Evolutionary conservation across 1,284 basidiomycete genomes (phyloP).

Genomic region (Cutaneotrichosporon arboriforme): DNA sequence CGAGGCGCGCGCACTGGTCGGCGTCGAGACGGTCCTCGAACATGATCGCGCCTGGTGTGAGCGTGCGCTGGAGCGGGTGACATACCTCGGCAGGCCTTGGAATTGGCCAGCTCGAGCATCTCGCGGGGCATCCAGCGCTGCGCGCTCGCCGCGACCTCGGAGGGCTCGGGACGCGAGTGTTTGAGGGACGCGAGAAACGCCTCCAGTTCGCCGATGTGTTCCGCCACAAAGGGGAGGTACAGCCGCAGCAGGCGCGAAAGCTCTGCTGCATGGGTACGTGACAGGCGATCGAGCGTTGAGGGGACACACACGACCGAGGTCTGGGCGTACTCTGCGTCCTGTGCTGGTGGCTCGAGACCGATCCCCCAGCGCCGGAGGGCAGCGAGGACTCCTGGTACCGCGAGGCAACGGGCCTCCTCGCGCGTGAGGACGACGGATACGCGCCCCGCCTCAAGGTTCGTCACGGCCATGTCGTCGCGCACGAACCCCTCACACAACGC

Average conservation of each 20-base stretch:
- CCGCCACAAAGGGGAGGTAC: conserved; percentile 27
- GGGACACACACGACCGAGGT: conserved; percentile 43
- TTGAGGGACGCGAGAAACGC: conserved; percentile 24
- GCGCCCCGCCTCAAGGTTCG: conserved; percentile 30
- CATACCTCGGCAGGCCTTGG: conserved; percentile 83
- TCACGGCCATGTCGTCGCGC: conserved; percentile 46
- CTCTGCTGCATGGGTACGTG: conserved; percentile 25
- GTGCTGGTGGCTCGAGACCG: conserved; percentile 46
- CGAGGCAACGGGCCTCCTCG: conserved; percentile 57
- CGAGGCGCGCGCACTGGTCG: conserved; percentile 65
- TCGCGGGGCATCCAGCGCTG: conserved; percentile 71
- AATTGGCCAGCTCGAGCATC: conserved; percentile 77
- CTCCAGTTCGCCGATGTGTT: conserved; percentile 28
- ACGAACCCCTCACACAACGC: conserved; percentile 61
- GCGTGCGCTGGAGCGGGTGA: no score
- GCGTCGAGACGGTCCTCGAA: conserved; percentile 75
- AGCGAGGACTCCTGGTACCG: conserved; percentile 18
- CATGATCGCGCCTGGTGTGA: conserved; percentile 77
- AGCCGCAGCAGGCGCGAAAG: conserved; percentile 33
- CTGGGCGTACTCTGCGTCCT: conserved; percentile 41
- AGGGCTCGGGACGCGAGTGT: conserved; percentile 33
- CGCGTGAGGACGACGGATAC: conserved; percentile 59
- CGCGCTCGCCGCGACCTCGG: conserved; percentile 51
- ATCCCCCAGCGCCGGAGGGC: conserved; percentile 70
- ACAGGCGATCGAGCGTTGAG: conserved; percentile 31